These are phyloP conservation scores for Gossypium sturtianum DNA, from an alignment of 345 rosid species.

Conservation along the genomic window DNA sequence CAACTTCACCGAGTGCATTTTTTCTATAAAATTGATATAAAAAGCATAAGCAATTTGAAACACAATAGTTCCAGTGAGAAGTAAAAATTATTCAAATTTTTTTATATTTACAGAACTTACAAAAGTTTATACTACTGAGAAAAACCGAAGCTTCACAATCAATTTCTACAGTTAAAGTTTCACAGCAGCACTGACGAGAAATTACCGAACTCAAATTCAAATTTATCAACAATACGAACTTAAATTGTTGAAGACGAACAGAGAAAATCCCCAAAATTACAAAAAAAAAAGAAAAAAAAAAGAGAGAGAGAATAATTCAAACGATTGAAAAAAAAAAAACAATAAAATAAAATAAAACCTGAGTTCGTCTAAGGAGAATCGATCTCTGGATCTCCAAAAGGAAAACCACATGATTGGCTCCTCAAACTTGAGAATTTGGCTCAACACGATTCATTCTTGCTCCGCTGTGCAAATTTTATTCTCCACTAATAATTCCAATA, in stretches of 20 bases:
- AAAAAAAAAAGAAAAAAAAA: neutral
- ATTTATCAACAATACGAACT: neutral
- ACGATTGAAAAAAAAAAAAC: neutral
- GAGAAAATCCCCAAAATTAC: neutral
- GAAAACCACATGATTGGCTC: conserved; percentile 69
- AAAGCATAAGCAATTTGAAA: neutral
- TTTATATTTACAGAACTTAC: neutral
- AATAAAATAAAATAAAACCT: conserved; percentile 38
- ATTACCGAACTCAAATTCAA: neutral
- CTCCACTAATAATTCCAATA: neutral
- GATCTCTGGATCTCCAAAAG: conserved; percentile 92
- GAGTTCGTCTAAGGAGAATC: conserved; percentile 90
- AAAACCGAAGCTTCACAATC: too few species aligned
- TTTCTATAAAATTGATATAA: neutral
- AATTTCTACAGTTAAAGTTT: too few species aligned
- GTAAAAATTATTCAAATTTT: neutral
- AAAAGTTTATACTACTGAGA: too few species aligned
- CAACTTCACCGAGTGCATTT: neutral
- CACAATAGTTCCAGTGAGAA: neutral
- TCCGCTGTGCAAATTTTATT: conserved; percentile 20
- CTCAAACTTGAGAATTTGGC: conserved; percentile 31
- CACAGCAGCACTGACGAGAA: neutral
- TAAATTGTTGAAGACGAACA: neutral
- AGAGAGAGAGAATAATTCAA: neutral
- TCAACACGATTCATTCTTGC: conserved; percentile 27